Conservation (phyloP, 306 rosid genomes). For the Herpetospermum pedunculosum region DNA sequence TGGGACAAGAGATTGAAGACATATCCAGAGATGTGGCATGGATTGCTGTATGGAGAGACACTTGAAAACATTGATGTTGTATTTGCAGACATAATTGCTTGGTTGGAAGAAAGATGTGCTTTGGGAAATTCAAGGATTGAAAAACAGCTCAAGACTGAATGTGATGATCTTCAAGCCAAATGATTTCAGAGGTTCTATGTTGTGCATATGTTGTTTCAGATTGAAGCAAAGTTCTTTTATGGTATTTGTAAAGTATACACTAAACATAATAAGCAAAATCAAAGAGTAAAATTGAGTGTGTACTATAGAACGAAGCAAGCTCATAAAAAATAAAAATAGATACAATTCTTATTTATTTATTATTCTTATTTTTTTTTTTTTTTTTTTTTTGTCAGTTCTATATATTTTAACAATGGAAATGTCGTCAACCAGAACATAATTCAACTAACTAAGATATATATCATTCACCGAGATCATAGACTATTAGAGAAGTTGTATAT, state of each 20-base stretch:
- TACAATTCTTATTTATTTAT: too few species aligned
- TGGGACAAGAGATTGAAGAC: conserved; percentile 52
- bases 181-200: background rate
- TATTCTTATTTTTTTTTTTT: too few species aligned
- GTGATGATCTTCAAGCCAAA: conserved; percentile 19
- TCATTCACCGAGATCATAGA: too few species aligned
- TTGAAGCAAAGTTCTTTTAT: background rate
- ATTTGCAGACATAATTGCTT: conserved; percentile 52
- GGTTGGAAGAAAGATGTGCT: conserved; percentile 39
- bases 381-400: too few species aligned
- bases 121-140: conserved; percentile 55
- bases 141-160: conserved; percentile 35
- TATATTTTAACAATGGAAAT: too few species aligned
- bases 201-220: background rate
- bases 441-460: too few species aligned
- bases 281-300: background rate
- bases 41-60: conserved; percentile 74
- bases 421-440: too few species aligned
- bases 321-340: too few species aligned
- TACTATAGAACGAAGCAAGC: background rate
- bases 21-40: conserved; percentile 92
- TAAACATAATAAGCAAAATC: background rate
- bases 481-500: too few species aligned
- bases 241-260: background rate
- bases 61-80: conserved; percentile 43